phyloP scores from a whole-genome alignment of 1,284 basidiomycete species.

The Vanrija humicola region DNA sequence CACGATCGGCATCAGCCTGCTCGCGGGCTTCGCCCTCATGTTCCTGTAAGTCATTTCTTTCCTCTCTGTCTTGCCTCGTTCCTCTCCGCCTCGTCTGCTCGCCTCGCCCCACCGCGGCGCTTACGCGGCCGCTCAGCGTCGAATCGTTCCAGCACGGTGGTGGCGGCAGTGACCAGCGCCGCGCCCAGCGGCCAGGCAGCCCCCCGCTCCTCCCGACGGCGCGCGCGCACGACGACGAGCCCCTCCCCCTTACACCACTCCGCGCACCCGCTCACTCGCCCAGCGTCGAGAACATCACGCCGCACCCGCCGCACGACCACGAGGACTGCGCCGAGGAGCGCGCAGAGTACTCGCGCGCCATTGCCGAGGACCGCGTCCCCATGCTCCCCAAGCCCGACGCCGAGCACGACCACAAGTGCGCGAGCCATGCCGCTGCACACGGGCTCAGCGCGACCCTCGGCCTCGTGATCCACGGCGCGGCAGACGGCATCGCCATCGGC shows the following conservation, averaged over 20 bases:
- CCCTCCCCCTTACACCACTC: too few relatives aligned
- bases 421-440: slow-evolving; percentile 16
- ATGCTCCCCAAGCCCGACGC: slow-evolving; percentile 12
- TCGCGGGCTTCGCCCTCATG: slow-evolving; percentile 81
- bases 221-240: too few relatives aligned
- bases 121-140: too few relatives aligned
- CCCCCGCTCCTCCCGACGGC: too few relatives aligned
- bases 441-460: slow-evolving; percentile 72
- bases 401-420: slow-evolving; percentile 5
- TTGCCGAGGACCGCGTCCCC: neutral
- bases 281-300: slow-evolving; percentile 44
- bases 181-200: too few relatives aligned
- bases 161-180: too few relatives aligned
- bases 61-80: slow-evolving; percentile 43
- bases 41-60: slow-evolving; percentile 56
- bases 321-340: slow-evolving; percentile 6
- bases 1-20: slow-evolving; percentile 66
- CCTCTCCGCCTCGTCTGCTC: neutral
- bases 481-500: slow-evolving; percentile 86
- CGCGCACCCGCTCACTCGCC: neutral
- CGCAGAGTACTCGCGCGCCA: neutral
- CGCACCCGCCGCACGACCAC: slow-evolving; percentile 34
- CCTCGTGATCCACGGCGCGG: slow-evolving; percentile 75
- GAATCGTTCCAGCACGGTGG: too few relatives aligned
- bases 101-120: too few relatives aligned